Conservation (phyloP, 805 yeast genomes). For the Candida bentonensis region DNA sequence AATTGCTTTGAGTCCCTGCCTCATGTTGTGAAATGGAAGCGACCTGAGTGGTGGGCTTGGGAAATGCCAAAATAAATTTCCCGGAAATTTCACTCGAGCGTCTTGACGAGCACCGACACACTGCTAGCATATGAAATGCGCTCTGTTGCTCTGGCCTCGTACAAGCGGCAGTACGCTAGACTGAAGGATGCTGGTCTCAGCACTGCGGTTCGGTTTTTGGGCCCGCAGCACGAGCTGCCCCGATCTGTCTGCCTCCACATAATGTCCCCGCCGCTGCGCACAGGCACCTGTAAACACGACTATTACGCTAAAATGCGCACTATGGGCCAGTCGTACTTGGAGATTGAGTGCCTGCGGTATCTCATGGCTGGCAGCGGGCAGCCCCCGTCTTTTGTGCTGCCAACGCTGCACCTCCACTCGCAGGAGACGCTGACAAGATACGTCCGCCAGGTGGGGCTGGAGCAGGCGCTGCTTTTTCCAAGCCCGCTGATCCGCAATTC, state of each 20-base stretch:
- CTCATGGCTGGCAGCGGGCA: not conserved
- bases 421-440: not conserved
- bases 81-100: no score
- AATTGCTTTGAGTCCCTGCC: conserved; percentile 38
- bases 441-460: not conserved
- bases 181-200: not conserved
- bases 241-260: not conserved
- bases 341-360: not conserved
- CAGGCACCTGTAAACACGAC: not conserved
- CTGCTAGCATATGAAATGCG: not conserved
- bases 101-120: no score
- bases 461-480: not conserved
- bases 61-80: not conserved
- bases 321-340: not conserved
- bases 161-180: not conserved
- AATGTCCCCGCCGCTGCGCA: not conserved
- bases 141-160: not conserved
- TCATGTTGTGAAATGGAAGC: not conserved
- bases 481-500: not conserved
- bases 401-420: not conserved
- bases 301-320: not conserved
- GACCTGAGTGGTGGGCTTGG: not conserved
- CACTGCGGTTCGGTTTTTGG: not conserved
- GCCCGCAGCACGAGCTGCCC: not conserved
- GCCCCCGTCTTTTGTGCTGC: not conserved